Evolutionary conservation across 176 grass and related monocot genomes (phyloP).

Genomic region (Metroxylon sagu): DNA sequence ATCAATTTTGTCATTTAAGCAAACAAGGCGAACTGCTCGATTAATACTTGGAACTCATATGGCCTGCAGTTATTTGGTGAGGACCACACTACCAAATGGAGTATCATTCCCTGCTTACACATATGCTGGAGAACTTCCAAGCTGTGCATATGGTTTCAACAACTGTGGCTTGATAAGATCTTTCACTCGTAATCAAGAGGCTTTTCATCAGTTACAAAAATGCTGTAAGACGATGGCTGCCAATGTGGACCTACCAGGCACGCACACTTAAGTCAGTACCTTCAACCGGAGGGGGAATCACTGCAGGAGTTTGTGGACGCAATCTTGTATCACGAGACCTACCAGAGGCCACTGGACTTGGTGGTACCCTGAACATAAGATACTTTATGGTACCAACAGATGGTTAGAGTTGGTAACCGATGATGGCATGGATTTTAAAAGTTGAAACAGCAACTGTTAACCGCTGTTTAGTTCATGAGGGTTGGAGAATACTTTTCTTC

Average conservation of each 20-base stretch:
- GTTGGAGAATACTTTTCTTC: conserved; percentile 43
- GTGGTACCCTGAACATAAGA: conserved; percentile 43
- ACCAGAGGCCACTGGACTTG: conserved; percentile 45
- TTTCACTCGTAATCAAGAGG: neutral
- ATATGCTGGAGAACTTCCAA: conserved; percentile 74
- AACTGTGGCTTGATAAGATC: conserved; percentile 49
- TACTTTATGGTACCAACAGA: neutral
- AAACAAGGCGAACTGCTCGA: too few species aligned
- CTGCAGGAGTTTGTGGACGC: conserved; percentile 34
- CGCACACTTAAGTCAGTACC: conserved; percentile 80
- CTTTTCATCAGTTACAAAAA: conserved; percentile 1
- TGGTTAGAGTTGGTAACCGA: too few species aligned
- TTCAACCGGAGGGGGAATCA: conserved; percentile 42
- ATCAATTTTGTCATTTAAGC: too few species aligned
- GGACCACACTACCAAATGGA: conserved; percentile 40
- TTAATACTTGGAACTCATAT: too few species aligned
- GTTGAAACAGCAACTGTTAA: conserved; percentile 60
- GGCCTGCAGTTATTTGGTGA: conserved; percentile 45
- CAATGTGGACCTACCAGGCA: conserved; percentile 26
- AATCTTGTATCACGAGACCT: conserved; percentile 74
- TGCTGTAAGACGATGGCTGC: too few species aligned
- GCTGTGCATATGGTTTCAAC: conserved; percentile 88
- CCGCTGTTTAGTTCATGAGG: conserved; percentile 43
- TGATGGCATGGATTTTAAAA: conserved; percentile 38
- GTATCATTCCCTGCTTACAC: conserved; percentile 66